Percentiles rank a stretch among this genome's conserved stretches.
Conservation (phyloP, 1,284 basidiomycete genomes). For the Psilocybe mexicana region DNA sequence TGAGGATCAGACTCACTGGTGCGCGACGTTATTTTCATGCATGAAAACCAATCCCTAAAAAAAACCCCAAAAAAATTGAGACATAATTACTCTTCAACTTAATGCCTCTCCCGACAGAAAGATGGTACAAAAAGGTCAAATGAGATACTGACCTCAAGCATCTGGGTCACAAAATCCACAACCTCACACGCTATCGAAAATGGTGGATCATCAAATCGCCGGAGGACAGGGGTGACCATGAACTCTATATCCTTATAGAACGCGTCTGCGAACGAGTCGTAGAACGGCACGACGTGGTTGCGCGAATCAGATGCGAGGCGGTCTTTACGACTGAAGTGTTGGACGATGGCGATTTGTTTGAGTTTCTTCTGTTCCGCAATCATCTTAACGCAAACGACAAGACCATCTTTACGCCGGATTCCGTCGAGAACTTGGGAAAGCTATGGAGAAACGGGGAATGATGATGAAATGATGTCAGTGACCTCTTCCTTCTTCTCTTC, state of each 20-base stretch:
- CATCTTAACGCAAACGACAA: constrained; percentile 28
- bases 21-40: constrained; percentile 32
- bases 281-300: constrained; percentile 33
- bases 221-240: constrained; percentile 31
- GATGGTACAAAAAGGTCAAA: not conserved
- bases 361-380: constrained; percentile 22
- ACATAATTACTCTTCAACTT: not conserved
- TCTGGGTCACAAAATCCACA: constrained; percentile 32
- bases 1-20: constrained; percentile 24
- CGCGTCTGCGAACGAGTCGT: constrained; percentile 28
- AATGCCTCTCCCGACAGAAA: not conserved
- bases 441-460: constrained; percentile 9
- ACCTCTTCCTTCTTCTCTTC: not conserved
- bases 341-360: constrained; percentile 20
- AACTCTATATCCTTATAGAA: constrained; percentile 23
- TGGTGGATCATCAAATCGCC: constrained; percentile 30
- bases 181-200: constrained; percentile 31
- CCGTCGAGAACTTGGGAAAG: constrained; percentile 27
- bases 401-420: constrained; percentile 22
- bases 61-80: not conserved
- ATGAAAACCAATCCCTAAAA: constrained; percentile 32
- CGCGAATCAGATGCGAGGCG: constrained; percentile 22
- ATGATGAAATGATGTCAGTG: not conserved
- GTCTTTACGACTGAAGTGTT: constrained; percentile 22
- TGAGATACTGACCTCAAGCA: constrained; percentile 26